These are phyloP conservation scores for Coemansia sp. DNA, from an alignment of 192 early-diverging fungal species.

Conservation along the genomic window DNA sequence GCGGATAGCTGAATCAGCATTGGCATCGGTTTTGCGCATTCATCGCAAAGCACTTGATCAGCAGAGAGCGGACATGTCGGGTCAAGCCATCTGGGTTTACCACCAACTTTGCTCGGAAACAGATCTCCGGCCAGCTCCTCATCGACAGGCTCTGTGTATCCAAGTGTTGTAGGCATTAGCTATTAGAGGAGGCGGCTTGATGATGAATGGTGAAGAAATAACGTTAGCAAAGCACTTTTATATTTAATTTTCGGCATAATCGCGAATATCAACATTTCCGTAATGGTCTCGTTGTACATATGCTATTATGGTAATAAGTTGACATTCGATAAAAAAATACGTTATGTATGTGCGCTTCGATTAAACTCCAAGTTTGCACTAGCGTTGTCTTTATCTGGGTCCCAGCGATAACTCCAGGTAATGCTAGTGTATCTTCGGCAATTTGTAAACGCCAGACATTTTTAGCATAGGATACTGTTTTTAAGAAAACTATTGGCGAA, in stretches of 20 bases:
- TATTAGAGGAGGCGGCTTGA: not conserved
- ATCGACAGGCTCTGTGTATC: slow-evolving; percentile 73
- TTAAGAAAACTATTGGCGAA: too few relatives aligned
- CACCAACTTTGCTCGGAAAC: slow-evolving; percentile 88
- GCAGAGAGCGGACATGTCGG: slow-evolving; percentile 62
- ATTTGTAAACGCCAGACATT: not conserved
- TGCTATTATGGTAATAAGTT: not conserved
- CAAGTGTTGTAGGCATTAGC: slow-evolving; percentile 56
- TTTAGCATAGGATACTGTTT: not conserved
- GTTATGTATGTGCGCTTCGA: not conserved
- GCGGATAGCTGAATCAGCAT: slow-evolving; percentile 88
- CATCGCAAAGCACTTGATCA: slow-evolving; percentile 65
- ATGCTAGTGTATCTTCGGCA: not conserved
- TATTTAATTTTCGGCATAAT: not conserved
- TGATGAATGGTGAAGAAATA: not conserved
- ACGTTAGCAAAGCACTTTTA: not conserved
- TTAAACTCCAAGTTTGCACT: not conserved
- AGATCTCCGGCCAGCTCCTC: slow-evolving; percentile 58
- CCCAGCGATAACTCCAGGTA: not conserved
- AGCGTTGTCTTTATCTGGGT: not conserved
- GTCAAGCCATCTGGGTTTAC: slow-evolving; percentile 81
- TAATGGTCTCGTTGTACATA: not conserved
- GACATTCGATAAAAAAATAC: not conserved
- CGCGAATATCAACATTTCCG: not conserved
- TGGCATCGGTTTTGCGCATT: slow-evolving; percentile 72